Percentiles rank a stretch among this genome's conserved stretches.
These are phyloP conservation scores for Hyaloscypha variabilis DNA, from an alignment of 495 filamentous ascomycete species.

Conservation along the genomic window DNA sequence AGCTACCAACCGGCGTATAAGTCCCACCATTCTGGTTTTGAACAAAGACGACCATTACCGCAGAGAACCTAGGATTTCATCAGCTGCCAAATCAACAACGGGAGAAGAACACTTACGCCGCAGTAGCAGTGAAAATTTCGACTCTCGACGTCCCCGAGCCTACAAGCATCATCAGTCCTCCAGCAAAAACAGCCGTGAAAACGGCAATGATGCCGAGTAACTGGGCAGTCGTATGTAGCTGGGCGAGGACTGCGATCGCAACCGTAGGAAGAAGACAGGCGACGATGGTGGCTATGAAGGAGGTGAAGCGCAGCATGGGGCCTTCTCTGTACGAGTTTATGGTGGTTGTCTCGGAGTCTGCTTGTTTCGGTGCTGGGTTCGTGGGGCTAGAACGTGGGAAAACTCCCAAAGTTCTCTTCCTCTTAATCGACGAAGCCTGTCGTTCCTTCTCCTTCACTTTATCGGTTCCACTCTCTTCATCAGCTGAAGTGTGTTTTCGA, in stretches of 20 bases:
- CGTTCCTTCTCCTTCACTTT: background rate
- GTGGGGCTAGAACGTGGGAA: no score
- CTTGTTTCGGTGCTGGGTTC: background rate
- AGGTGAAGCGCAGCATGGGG: constrained; percentile 18
- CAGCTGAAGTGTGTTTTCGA: background rate
- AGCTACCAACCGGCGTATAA: background rate
- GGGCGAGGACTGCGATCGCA: constrained; percentile 26
- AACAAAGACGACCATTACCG: constrained; percentile 6
- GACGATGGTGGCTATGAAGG: constrained; percentile 17
- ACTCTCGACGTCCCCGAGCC: constrained; percentile 19
- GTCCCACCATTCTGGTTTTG: constrained; percentile 1
- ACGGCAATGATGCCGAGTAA: constrained; percentile 23
- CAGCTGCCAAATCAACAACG: background rate
- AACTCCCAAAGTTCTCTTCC: no score
- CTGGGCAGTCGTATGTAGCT: constrained; percentile 1
- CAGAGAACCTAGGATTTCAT: background rate
- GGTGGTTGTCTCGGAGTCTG: background rate
- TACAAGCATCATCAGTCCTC: constrained; percentile 23
- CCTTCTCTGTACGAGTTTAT: background rate
- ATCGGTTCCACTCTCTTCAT: constrained; percentile 5
- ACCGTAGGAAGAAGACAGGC: constrained; percentile 31
- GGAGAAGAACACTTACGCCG: constrained; percentile 19
- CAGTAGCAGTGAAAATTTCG: constrained; percentile 30
- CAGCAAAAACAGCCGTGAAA: constrained; percentile 26
- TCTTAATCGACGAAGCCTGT: no score